Conservation (phyloP, 352 stramenopile species). For the Peronospora destructor region DNA sequence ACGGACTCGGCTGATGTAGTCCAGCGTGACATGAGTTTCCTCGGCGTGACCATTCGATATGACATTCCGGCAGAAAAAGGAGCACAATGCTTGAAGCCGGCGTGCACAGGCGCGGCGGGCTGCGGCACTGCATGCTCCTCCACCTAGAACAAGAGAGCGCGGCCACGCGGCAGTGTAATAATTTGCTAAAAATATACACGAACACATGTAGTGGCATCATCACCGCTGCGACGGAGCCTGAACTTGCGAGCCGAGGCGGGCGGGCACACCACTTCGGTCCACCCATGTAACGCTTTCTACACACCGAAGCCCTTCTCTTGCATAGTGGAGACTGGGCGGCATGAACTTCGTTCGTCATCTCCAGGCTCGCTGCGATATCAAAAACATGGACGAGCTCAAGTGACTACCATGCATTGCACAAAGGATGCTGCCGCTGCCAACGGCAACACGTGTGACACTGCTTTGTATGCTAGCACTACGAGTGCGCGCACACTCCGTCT, state of each 20-base stretch:
- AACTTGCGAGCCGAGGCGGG: not conserved
- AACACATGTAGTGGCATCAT: not conserved
- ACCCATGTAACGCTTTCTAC: constrained; percentile 12
- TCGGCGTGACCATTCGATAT: constrained; percentile 16
- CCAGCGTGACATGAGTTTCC: constrained; percentile 5
- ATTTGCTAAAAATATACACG: too few relatives aligned
- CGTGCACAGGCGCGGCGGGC: not conserved
- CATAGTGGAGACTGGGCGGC: constrained; percentile 2
- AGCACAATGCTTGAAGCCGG: not conserved
- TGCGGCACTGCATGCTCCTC: not conserved
- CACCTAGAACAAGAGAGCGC: constrained; percentile 24
- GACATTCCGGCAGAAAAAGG: constrained; percentile 15
- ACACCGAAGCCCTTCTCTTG: constrained; percentile 24
- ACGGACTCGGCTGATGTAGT: not conserved
- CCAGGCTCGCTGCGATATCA: constrained; percentile 10
- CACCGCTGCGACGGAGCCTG: not conserved
- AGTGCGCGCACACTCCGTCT: constrained; percentile 8
- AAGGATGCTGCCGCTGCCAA: not conserved
- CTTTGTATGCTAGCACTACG: constrained; percentile 11
- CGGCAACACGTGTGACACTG: not conserved
- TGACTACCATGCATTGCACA: not conserved
- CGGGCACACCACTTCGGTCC: constrained; percentile 16
- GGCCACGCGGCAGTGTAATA: constrained; percentile 6
- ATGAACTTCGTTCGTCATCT: constrained; percentile 17
- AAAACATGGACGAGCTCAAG: not conserved